Evolutionary conservation across 1,139 yeast genomes (phyloP).

Genomic region (Suhomyces chickasaworum): DNA sequence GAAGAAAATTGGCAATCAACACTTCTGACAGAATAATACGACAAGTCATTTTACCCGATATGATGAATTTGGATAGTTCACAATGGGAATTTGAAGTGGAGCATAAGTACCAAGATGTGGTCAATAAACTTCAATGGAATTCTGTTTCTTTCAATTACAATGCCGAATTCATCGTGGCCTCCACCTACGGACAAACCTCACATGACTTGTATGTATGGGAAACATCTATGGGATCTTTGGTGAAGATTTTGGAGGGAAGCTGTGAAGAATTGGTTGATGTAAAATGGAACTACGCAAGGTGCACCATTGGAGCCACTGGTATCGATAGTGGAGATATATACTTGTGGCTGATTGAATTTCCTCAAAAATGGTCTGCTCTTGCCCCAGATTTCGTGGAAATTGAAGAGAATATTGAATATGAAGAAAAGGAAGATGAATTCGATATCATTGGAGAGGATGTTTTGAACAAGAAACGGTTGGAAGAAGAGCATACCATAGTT

Average conservation of each 20-base stretch:
- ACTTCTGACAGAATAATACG: slow-evolving; percentile 83
- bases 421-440: slow-evolving; percentile 90
- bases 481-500: slow-evolving; percentile 68
- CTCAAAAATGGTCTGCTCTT: slow-evolving; percentile 94
- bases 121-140: slow-evolving; percentile 88
- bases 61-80: slow-evolving; percentile 30
- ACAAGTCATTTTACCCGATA: slow-evolving; percentile 60
- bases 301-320: slow-evolving; percentile 85
- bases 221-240: slow-evolving; percentile 80
- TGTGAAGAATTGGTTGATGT: slow-evolving; percentile 82
- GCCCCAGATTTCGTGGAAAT: slow-evolving; percentile 97
- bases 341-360: slow-evolving; percentile 79
- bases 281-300: slow-evolving; percentile 78
- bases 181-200: slow-evolving; percentile 82
- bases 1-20: slow-evolving; percentile 72
- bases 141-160: slow-evolving; percentile 72
- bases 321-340: slow-evolving; percentile 82
- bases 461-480: slow-evolving; percentile 57
- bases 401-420: slow-evolving; percentile 87
- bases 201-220: slow-evolving; percentile 96
- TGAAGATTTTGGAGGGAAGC: slow-evolving; percentile 91
- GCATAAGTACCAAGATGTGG: slow-evolving; percentile 88
- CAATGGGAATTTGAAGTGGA: slow-evolving; percentile 64
- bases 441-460: slow-evolving; percentile 74
- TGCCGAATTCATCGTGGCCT: slow-evolving; percentile 85